phyloP scores from a whole-genome alignment of 495 filamentous ascomycete genomes.

The Terfezia claveryi region DNA sequence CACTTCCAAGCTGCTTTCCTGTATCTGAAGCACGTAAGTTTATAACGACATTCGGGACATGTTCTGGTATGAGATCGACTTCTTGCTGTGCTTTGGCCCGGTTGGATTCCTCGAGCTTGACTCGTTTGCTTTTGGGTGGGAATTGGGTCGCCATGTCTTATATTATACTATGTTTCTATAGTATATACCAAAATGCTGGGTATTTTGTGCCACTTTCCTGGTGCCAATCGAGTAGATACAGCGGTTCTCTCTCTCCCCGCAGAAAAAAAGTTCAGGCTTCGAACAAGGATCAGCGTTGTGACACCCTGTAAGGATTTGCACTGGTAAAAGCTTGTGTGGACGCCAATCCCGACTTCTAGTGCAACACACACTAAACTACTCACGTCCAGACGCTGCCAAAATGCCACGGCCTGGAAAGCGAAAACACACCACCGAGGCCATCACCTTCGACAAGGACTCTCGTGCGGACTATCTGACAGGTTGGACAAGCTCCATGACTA shows the following conservation, averaged over 20 bases:
- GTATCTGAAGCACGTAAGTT: conserved; percentile 75
- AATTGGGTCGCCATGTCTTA: conserved; percentile 58
- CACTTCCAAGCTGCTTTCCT: conserved; percentile 33
- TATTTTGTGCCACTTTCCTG: no score
- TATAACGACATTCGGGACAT: conserved; percentile 59
- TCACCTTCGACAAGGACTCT: conserved; percentile 58
- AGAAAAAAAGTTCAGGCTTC: no score
- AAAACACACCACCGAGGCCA: conserved; percentile 8
- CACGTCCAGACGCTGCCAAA: no score
- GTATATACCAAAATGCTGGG: no score
- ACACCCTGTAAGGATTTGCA: no score
- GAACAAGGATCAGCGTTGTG: no score
- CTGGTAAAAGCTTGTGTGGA: no score
- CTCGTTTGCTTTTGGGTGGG: conserved; percentile 80
- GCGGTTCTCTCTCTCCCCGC: no score
- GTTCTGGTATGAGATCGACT: conserved; percentile 41
- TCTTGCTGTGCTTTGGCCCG: conserved; percentile 55
- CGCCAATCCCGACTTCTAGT: no score
- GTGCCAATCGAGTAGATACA: no score
- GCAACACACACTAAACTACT: no score
- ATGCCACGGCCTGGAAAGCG: not conserved
- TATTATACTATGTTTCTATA: not conserved
- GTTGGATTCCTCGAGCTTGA: conserved; percentile 53
- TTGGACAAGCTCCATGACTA: not conserved
- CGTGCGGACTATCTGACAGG: conserved; percentile 76